Conservation (phyloP, 331 rosid genomes). For the Telfairia occidentalis region DNA sequence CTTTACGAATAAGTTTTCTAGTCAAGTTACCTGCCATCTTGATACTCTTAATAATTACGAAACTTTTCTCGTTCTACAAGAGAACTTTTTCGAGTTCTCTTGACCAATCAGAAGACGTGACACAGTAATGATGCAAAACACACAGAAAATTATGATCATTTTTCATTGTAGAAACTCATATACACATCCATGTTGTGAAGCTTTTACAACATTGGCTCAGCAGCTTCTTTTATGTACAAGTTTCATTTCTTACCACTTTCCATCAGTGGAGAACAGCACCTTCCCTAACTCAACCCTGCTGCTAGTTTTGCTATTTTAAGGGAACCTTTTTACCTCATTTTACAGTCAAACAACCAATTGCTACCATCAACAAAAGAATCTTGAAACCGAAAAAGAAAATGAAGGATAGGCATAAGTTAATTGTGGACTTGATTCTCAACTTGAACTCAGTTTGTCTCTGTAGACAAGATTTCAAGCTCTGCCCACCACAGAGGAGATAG, state of each 20-base stretch:
- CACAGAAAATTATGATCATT: not conserved
- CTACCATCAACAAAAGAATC: conserved; percentile 14
- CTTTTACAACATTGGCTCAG: not conserved
- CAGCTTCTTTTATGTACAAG: conserved; percentile 8
- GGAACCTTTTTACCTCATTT: not conserved
- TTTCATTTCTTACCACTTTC: not conserved
- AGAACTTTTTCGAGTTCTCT: not conserved
- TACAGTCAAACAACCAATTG: conserved; percentile 5
- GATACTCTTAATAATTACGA: no score
- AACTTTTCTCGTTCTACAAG: not conserved
- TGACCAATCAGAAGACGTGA: not conserved
- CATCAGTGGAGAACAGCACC: not conserved
- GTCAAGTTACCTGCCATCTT: not conserved
- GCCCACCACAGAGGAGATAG: conserved; percentile 97
- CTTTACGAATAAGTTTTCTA: not conserved
- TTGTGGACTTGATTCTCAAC: not conserved
- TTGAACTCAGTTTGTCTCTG: conserved; percentile 30
- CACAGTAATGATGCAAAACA: not conserved
- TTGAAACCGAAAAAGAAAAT: conserved; percentile 1
- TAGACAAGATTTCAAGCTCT: conserved; percentile 70
- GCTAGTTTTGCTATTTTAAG: not conserved
- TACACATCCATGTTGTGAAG: conserved; percentile 6
- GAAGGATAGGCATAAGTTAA: conserved; percentile 6
- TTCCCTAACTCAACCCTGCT: conserved; percentile 1
- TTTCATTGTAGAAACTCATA: not conserved